phyloP scores from a whole-genome alignment of 2,329 filamentous ascomycete genomes.

The Phaeomoniella chlamydospora region DNA sequence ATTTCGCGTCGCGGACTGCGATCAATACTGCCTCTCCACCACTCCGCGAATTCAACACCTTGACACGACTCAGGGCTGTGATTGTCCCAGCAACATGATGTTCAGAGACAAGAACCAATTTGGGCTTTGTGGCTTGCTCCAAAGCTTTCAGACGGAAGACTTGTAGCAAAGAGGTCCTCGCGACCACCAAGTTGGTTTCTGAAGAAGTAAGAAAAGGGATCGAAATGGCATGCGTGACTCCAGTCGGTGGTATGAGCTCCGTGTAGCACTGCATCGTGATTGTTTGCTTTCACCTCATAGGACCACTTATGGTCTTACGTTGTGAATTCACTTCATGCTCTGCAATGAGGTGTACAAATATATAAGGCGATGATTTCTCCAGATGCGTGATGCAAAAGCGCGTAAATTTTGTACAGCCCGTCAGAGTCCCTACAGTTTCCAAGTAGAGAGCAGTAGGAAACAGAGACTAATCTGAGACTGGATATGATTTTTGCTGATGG shows the following conservation, averaged over 20 bases:
- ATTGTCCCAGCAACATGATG: slow-evolving; percentile 73
- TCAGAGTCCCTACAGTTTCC: too few relatives aligned
- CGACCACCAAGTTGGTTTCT: slow-evolving; percentile 75
- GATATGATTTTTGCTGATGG: too few relatives aligned
- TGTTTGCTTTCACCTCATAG: too few relatives aligned
- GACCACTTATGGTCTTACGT: too few relatives aligned
- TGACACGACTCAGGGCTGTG: slow-evolving; percentile 67
- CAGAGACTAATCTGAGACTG: too few relatives aligned
- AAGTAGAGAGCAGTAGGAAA: too few relatives aligned
- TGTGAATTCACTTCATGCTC: too few relatives aligned
- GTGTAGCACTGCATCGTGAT: slow-evolving; percentile 85
- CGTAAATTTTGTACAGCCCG: too few relatives aligned
- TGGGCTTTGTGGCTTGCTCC: slow-evolving; percentile 41
- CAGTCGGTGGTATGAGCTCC: slow-evolving; percentile 85
- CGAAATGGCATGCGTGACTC: slow-evolving; percentile 75
- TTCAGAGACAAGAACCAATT: slow-evolving; percentile 73
- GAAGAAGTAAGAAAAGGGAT: slow-evolving; percentile 63
- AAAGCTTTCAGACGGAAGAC: slow-evolving; percentile 65
- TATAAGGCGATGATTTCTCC: too few relatives aligned
- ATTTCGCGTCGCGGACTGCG: slow-evolving; percentile 78
- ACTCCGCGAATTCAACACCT: slow-evolving; percentile 55
- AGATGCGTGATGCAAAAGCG: too few relatives aligned
- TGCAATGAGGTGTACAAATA: too few relatives aligned
- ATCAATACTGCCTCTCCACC: slow-evolving; percentile 74
- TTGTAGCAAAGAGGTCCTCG: slow-evolving; percentile 84